phyloP scores from a whole-genome alignment of 1,284 basidiomycete genomes.

The Phaffia rhodozyma region DNA sequence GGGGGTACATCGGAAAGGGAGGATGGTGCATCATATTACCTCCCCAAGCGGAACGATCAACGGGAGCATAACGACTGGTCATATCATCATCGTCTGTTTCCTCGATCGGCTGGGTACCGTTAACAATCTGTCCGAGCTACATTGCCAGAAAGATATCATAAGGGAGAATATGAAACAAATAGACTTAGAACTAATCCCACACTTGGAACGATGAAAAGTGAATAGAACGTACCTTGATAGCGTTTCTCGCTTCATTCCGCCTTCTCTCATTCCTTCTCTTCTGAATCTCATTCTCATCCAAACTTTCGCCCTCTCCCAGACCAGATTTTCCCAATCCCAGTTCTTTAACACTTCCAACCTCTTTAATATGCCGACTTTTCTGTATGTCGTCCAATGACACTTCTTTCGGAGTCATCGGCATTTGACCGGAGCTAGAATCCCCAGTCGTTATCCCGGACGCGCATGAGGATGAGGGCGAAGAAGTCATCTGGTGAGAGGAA shows the following conservation, averaged over 20 bases:
- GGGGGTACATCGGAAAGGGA: neutral
- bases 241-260: constrained; percentile 13
- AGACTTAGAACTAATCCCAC: too few relatives aligned
- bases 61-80: neutral
- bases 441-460: constrained; percentile 7
- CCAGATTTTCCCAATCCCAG: neutral
- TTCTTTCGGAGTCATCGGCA: constrained; percentile 12
- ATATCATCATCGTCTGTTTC: neutral
- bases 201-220: neutral
- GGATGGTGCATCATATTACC: neutral
- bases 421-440: constrained; percentile 10
- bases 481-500: neutral
- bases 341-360: neutral
- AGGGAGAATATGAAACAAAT: too few relatives aligned
- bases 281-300: neutral
- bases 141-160: neutral
- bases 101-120: constrained; percentile 1
- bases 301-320: neutral
- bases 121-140: constrained; percentile 10
- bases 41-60: neutral
- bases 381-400: neutral
- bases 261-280: constrained; percentile 13
- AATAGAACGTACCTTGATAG: constrained; percentile 7
- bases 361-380: neutral
- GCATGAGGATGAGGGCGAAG: too few relatives aligned